These are phyloP conservation scores for Colletotrichum sp. DNA, from an alignment of 2,329 filamentous ascomycete genomes.

Conservation along the genomic window DNA sequence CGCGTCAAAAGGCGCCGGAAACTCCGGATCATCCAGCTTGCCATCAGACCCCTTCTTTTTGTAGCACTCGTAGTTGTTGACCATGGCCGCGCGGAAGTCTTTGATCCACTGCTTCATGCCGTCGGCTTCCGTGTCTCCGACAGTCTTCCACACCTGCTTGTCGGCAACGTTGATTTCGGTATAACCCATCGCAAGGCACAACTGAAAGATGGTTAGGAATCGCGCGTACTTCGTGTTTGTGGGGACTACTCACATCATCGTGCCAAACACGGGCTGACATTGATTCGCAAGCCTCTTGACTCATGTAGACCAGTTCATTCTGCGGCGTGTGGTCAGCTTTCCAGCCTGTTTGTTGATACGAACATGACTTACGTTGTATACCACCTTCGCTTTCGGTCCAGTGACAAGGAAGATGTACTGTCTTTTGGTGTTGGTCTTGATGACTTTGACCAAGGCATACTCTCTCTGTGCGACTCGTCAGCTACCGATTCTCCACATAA, in stretches of 20 bases:
- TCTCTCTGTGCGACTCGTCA: background rate
- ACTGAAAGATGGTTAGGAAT: background rate
- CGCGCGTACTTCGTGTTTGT: background rate
- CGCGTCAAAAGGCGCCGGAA: background rate
- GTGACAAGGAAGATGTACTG: background rate
- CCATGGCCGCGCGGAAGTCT: background rate
- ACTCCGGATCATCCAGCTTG: background rate
- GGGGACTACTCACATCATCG: background rate
- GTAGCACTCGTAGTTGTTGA: background rate
- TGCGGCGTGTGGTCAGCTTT: background rate
- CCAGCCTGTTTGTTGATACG: fast-evolving
- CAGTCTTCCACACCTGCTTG: background rate
- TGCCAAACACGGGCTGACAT: background rate
- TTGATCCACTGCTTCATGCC: background rate
- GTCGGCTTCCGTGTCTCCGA: conserved; percentile 8
- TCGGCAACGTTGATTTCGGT: background rate
- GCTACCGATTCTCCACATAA: background rate
- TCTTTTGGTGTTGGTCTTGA: background rate
- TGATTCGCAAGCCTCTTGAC: background rate
- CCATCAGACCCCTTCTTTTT: background rate
- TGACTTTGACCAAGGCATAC: background rate
- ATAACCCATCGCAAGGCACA: background rate
- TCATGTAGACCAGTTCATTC: background rate
- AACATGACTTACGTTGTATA: background rate
- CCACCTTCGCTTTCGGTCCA: background rate